These are phyloP conservation scores for Penicillium dipodomyicola DNA, from an alignment of 495 filamentous ascomycete genomes.

Conservation along the genomic window DNA sequence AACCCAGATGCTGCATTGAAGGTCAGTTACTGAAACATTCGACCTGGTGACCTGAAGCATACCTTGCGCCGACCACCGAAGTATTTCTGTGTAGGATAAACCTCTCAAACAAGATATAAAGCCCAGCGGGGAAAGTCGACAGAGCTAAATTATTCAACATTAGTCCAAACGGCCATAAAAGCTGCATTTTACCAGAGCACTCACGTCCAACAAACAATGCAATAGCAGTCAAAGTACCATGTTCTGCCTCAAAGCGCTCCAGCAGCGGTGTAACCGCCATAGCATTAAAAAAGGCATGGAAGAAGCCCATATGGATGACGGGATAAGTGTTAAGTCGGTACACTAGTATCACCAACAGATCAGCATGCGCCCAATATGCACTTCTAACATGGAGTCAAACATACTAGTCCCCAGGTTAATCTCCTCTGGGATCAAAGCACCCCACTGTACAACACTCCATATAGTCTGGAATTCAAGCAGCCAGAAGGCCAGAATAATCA, in stretches of 20 bases:
- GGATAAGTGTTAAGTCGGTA: slow-evolving; percentile 93
- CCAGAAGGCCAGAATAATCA: slow-evolving; percentile 68
- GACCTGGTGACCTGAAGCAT: slow-evolving; percentile 21
- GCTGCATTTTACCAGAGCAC: slow-evolving; percentile 35
- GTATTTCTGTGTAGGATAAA: slow-evolving; percentile 62
- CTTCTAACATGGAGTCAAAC: slow-evolving; percentile 30
- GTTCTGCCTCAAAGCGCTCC: slow-evolving; percentile 89
- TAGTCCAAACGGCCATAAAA: slow-evolving; percentile 11
- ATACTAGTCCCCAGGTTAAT: slow-evolving; percentile 71
- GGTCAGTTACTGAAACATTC: slow-evolving; percentile 11
- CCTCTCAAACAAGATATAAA: slow-evolving; percentile 71
- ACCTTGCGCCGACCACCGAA: slow-evolving; percentile 80
- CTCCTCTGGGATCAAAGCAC: slow-evolving; percentile 72
- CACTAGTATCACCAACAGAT: slow-evolving; percentile 54
- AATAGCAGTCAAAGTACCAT: slow-evolving; percentile 82
- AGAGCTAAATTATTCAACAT: slow-evolving; percentile 52
- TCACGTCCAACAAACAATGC: slow-evolving; percentile 86
- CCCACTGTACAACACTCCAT: slow-evolving; percentile 71
- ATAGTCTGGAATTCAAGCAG: slow-evolving; percentile 60
- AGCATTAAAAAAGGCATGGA: slow-evolving; percentile 77
- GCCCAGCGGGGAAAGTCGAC: slow-evolving; percentile 70
- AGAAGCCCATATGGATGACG: slow-evolving; percentile 75
- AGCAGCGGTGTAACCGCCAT: slow-evolving; percentile 77
- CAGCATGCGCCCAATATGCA: slow-evolving; percentile 5
- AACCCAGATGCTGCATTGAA: slow-evolving; percentile 69